Base-by-base conservation (phyloP, 306 rosid genomes). In the Rubus parviflorus region DNA sequence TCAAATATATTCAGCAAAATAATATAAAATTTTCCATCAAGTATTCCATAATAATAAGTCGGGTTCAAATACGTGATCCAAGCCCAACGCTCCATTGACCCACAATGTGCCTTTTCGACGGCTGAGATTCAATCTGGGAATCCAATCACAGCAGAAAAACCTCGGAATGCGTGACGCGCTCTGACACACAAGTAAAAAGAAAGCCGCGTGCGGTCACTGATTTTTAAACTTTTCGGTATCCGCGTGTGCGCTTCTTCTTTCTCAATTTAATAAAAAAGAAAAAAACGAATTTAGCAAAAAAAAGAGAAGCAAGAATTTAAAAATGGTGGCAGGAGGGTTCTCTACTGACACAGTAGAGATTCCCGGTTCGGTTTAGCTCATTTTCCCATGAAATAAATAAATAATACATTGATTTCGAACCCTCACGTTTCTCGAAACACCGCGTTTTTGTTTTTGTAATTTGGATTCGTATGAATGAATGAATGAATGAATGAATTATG, bases 121-220 rank as follows among this genome's bases (percentile, higher is more conserved):
- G 86, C 68, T 43, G 47, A 41, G 75, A 80, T 83, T 65, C 10
- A 17, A 77, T 58, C 77, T 56, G 63, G 70, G 35, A 52, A 62
- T 23, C 52, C 68, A 20, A 22, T 25, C 19, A 2, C 9, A 17
- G 25, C 8, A 5, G 19, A 5, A n/a, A 68, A 52, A 14, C 25
- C 38, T 83, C 52, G 81, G 81, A 75, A 16, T 71, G 53, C 65
- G 54, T 15, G 77, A 71, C 79, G 70, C 48, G 70, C 48, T 76
- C 82, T 37, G 81, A 83, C 79, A 80, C 82, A 73, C 46, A 80
- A 61, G 65, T 62, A 15, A 38, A 60, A 73, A 75, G 87, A 73
- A 86, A 75, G 74, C 57, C 70, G 80, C 83, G 84, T 78, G 83
- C 77, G 30, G 8, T 74, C 41, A 64, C 11, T 35, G 20, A 49